A percentile compares a stretch with the other conserved stretches of the same genome.
These are phyloP conservation scores for Xylariaceae sp. DNA, from an alignment of 2,329 filamentous ascomycete species.

Conservation along the genomic window DNA sequence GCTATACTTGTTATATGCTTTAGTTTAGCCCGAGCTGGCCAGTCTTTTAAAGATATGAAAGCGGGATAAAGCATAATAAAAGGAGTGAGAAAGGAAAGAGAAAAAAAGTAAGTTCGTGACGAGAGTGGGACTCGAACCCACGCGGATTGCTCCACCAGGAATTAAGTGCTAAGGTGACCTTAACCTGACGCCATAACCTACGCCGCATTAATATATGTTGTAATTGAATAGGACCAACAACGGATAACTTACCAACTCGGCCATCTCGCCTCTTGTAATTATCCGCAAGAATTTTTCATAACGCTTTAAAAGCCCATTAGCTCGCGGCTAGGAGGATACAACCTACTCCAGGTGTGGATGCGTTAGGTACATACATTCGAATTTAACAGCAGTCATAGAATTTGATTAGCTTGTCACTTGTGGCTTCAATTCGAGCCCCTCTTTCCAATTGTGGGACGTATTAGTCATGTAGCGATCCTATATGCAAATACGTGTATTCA, in stretches of 20 bases:
- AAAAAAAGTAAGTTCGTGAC: constrained; percentile 29
- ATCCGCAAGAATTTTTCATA: not conserved
- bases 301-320: too few species aligned
- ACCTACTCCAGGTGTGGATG: too few species aligned
- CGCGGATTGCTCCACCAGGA: constrained; percentile 40
- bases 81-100: not conserved
- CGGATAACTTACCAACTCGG: not conserved
- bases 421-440: not conserved
- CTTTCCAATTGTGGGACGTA: not conserved
- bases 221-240: not conserved
- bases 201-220: not conserved
- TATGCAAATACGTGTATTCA: not conserved
- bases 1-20: too few species aligned
- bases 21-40: too few species aligned
- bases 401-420: too few species aligned
- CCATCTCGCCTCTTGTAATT: not conserved
- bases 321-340: not conserved
- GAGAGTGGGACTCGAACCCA: constrained; percentile 46
- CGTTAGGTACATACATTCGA: too few species aligned
- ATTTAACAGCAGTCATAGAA: not conserved
- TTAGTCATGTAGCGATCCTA: not conserved
- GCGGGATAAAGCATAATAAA: not conserved
- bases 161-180: not conserved
- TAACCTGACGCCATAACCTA: constrained; percentile 4
- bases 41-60: not conserved